phyloP scores from a whole-genome alignment of 2,329 filamentous ascomycete genomes.

The Fusarium sp. region DNA sequence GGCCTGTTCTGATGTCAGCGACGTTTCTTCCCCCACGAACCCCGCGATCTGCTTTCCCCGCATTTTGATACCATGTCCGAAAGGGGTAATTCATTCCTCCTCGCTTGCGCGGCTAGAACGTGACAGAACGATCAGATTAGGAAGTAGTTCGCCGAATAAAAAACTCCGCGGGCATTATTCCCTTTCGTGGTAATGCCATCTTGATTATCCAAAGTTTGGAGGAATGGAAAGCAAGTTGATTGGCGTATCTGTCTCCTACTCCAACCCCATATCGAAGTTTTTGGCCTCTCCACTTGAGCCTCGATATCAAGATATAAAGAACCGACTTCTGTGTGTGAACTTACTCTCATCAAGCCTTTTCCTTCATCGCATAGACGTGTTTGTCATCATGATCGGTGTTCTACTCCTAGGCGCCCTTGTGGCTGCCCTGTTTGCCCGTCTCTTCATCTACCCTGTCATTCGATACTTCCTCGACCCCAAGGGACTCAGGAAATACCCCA shows the following conservation, averaged over 20 bases:
- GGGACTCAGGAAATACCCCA: constrained; percentile 44
- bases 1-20: too few relatives aligned
- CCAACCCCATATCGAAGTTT: too few relatives aligned
- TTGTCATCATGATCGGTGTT: constrained; percentile 6
- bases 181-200: not conserved
- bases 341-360: not conserved
- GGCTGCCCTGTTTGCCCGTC: constrained; percentile 18
- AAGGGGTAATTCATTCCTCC: constrained; percentile 10
- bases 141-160: not conserved
- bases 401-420: constrained; percentile 13
- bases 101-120: too few relatives aligned
- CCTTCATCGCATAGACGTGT: rapidly evolving
- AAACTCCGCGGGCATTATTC: not conserved
- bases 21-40: too few relatives aligned
- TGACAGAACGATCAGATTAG: not conserved
- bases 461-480: constrained; percentile 55
- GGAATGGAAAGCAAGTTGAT: too few relatives aligned
- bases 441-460: constrained; percentile 38
- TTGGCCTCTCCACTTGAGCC: too few relatives aligned
- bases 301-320: constrained; percentile 2
- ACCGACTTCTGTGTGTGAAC: not conserved
- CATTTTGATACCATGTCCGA: not conserved
- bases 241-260: too few relatives aligned
- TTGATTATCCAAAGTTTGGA: too few relatives aligned
- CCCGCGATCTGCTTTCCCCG: too few relatives aligned